Conservation (phyloP, 768 basidiomycete species). For the Symmetrospora coprosmae region DNA sequence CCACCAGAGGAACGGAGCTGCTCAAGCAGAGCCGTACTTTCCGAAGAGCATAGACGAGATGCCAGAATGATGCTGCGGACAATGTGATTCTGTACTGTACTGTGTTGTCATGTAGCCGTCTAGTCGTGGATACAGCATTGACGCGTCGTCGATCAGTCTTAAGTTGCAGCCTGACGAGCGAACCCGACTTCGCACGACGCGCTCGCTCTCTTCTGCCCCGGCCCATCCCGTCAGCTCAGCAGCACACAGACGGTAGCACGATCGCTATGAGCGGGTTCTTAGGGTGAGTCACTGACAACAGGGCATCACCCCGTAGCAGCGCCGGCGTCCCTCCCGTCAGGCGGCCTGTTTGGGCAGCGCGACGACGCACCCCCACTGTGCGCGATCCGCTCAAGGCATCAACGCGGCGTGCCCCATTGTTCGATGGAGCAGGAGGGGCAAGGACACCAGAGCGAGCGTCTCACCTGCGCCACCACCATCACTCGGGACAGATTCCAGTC, state of each 20-base stretch:
- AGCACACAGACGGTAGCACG: not conserved
- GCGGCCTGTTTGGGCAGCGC: not conserved
- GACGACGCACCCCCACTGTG: not conserved
- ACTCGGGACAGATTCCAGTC: not conserved
- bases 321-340: not conserved
- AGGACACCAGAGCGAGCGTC: not conserved
- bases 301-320: not conserved
- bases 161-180: too few relatives aligned
- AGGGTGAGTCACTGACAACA: not conserved
- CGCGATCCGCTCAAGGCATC: not conserved
- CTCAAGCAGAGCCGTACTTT: constrained; percentile 13
- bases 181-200: too few relatives aligned
- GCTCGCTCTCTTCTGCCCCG: too few relatives aligned
- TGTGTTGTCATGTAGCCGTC: too few relatives aligned
- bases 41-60: constrained; percentile 15
- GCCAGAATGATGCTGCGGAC: constrained; percentile 6
- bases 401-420: not conserved
- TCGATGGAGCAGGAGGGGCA: not conserved
- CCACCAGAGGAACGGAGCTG: not conserved
- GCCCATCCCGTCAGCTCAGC: too few relatives aligned
- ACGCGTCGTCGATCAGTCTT: too few relatives aligned
- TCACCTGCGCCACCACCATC: not conserved
- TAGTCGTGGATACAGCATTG: too few relatives aligned
- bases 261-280: constrained; percentile 5
- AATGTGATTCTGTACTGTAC: not conserved